These are phyloP conservation scores for Wickerhamomyces sydowiorum DNA, from an alignment of 805 yeast genomes.

Conservation along the genomic window DNA sequence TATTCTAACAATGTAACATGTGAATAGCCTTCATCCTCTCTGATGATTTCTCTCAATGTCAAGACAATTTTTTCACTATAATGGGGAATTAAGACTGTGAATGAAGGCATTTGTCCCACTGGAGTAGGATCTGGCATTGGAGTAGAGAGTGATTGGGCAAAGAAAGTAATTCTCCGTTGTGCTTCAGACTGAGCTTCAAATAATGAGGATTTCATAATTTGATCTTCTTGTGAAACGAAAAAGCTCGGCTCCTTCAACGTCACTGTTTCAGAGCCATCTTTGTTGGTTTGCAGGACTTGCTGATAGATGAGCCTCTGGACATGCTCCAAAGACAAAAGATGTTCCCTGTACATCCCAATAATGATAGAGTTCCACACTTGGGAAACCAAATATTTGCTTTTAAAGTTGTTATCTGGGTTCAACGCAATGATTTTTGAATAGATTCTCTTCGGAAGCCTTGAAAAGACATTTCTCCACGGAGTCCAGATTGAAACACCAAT, in stretches of 20 bases:
- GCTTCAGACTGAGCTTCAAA: slow-evolving; percentile 70
- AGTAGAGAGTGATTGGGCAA: slow-evolving; percentile 85
- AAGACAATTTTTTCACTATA: slow-evolving; percentile 77
- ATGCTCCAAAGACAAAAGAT: slow-evolving; percentile 93
- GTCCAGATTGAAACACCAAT: slow-evolving; percentile 82
- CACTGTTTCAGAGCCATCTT: slow-evolving; percentile 32
- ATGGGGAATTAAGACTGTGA: slow-evolving; percentile 83
- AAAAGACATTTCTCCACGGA: slow-evolving; percentile 81
- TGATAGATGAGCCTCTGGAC: slow-evolving; percentile 94
- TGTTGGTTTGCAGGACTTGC: slow-evolving; percentile 51
- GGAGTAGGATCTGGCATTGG: slow-evolving; percentile 75
- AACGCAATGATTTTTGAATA: slow-evolving; percentile 54
- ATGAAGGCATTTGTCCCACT: slow-evolving; percentile 67
- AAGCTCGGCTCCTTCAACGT: slow-evolving; percentile 66
- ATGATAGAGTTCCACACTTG: slow-evolving; percentile 99
- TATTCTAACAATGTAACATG: slow-evolving; percentile 66
- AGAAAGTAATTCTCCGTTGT: slow-evolving; percentile 75
- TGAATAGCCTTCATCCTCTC: slow-evolving; percentile 56
- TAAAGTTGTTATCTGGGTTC: slow-evolving; percentile 84
- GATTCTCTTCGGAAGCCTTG: slow-evolving; percentile 71
- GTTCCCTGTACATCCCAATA: slow-evolving; percentile 99
- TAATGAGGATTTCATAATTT: slow-evolving; percentile 49
- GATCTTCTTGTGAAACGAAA: slow-evolving; percentile 80
- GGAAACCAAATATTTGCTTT: slow-evolving; percentile 93
- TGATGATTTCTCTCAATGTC: slow-evolving; percentile 71